Evolutionary conservation across 2,329 filamentous ascomycete species (phyloP).

Genomic region (Exophiala mesophila): DNA sequence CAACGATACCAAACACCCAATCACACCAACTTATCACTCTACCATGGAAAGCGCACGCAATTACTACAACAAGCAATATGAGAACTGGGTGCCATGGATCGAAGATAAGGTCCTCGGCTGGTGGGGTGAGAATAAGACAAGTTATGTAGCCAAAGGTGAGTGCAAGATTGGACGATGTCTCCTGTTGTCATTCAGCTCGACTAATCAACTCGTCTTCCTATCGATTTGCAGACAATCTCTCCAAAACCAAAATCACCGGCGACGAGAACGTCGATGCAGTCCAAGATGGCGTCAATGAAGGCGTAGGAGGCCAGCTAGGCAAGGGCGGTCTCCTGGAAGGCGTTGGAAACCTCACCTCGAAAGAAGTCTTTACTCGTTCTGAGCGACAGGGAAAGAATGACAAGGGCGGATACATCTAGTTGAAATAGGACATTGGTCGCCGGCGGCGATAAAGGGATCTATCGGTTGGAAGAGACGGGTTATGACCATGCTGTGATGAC

Average conservation of each 20-base stretch:
- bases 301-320: slow-evolving; percentile 60
- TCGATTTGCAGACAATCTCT: slow-evolving; percentile 56
- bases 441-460: too few relatives aligned
- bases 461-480: too few relatives aligned
- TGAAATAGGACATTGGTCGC: too few relatives aligned
- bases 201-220: too few relatives aligned
- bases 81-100: slow-evolving; percentile 71
- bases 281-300: slow-evolving; percentile 62
- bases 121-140: slow-evolving; percentile 73
- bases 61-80: slow-evolving; percentile 67
- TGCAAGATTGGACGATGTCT: too few relatives aligned
- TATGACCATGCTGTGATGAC: neutral
- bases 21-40: neutral
- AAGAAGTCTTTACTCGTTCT: slow-evolving; percentile 28
- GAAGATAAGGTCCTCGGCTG: slow-evolving; percentile 67
- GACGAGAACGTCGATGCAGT: slow-evolving; percentile 62
- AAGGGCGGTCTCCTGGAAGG: slow-evolving; percentile 55
- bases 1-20: neutral
- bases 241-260: slow-evolving; percentile 66
- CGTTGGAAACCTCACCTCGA: slow-evolving; percentile 28
- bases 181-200: too few relatives aligned
- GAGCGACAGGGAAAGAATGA: slow-evolving; percentile 49
- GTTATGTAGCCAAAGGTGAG: slow-evolving; percentile 64
- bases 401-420: slow-evolving; percentile 32
- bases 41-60: slow-evolving; percentile 55